Percentiles rank a stretch among this genome's conserved stretches.
Evolutionary conservation across 2,329 filamentous ascomycete species (phyloP).

Genomic region (Penicillium hesseltinei): DNA sequence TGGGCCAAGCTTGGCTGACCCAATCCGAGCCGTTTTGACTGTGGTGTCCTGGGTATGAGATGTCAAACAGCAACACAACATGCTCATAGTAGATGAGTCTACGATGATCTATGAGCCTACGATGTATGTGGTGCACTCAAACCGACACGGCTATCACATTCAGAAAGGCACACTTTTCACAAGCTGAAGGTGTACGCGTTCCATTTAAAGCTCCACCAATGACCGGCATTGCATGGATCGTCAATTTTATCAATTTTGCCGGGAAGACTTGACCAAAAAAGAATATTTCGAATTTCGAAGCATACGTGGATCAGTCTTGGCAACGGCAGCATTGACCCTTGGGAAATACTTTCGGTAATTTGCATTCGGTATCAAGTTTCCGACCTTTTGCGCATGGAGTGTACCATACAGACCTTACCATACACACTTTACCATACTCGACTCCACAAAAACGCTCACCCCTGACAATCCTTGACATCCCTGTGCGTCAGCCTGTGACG

Average conservation of each 20-base stretch:
- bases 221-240: constrained; percentile 21
- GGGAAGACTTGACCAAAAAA: constrained; percentile 8
- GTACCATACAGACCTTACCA: not conserved
- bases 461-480: constrained; percentile 27
- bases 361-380: not conserved
- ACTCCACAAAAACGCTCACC: constrained; percentile 10
- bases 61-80: not conserved
- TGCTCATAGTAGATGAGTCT: not conserved
- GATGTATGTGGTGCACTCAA: not conserved
- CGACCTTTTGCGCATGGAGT: not conserved
- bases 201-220: constrained; percentile 21
- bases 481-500: constrained; percentile 31
- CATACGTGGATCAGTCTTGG: constrained; percentile 25
- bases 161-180: constrained; percentile 15
- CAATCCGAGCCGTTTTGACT: not conserved
- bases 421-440: not conserved
- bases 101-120: not conserved
- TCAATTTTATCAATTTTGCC: constrained; percentile 15
- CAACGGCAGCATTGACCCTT: constrained; percentile 5
- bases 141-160: not conserved
- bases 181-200: constrained; percentile 20
- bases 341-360: not conserved
- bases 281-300: not conserved
- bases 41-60: not conserved
- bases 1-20: not conserved